Conservation (phyloP, 805 yeast species). For the Scheffersomyces amazonensis region DNA sequence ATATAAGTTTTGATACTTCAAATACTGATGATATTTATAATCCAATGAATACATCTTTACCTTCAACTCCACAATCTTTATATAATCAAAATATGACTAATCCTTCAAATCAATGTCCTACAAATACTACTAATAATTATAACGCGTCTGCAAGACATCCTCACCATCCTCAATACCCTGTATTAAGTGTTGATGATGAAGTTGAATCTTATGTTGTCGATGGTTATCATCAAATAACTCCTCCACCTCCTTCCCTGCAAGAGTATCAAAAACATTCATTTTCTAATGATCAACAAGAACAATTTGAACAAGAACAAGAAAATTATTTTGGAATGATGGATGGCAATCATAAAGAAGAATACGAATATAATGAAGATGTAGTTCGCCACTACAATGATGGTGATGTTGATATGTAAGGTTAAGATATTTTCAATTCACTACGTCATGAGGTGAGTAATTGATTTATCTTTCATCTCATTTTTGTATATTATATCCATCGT, state of each 20-base stretch:
- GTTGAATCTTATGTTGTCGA: constrained; percentile 37
- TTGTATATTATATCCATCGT: too few relatives aligned
- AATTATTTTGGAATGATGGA: constrained; percentile 37
- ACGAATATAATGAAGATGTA: constrained; percentile 8
- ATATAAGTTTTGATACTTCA: constrained; percentile 10
- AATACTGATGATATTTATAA: constrained; percentile 4
- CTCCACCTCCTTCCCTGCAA: constrained; percentile 7
- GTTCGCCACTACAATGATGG: constrained; percentile 6
- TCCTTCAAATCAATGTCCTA: too few relatives aligned
- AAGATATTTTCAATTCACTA: too few relatives aligned
- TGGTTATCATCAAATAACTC: constrained; percentile 21
- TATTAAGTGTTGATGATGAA: constrained; percentile 35
- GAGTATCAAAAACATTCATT: neutral
- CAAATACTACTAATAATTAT: too few relatives aligned
- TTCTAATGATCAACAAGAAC: neutral
- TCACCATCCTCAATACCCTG: too few relatives aligned
- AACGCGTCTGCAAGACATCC: constrained; percentile 1
- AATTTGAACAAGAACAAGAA: constrained; percentile 25
- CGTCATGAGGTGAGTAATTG: too few relatives aligned
- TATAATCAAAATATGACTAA: constrained; percentile 5
- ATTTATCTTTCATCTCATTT: too few relatives aligned
- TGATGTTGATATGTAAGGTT: too few relatives aligned
- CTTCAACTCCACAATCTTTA: constrained; percentile 24
- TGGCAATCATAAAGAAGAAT: constrained; percentile 12
- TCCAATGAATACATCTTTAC: constrained; percentile 8